phyloP scores from a whole-genome alignment of 2,329 filamentous ascomycete genomes.

The Paraphoma sp. region DNA sequence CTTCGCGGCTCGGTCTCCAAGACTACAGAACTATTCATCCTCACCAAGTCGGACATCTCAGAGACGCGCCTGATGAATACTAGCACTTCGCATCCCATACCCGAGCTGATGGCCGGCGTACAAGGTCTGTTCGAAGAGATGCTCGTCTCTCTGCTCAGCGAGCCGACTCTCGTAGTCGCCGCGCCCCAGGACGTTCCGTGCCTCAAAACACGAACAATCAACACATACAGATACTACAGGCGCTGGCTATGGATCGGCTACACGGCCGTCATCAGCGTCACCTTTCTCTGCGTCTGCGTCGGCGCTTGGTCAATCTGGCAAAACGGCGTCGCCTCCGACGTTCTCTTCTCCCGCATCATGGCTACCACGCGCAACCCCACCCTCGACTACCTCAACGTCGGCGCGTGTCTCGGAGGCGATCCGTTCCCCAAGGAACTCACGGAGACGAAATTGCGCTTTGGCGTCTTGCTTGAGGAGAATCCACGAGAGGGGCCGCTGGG shows the following conservation, averaged over 20 bases:
- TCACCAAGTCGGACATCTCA: slow-evolving; percentile 44
- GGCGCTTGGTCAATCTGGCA: slow-evolving; percentile 42
- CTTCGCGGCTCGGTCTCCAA: slow-evolving; percentile 41
- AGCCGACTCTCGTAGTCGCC: slow-evolving; percentile 39
- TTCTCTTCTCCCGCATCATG: slow-evolving; percentile 46
- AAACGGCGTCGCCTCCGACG: slow-evolving; percentile 47
- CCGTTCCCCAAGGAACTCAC: slow-evolving; percentile 49
- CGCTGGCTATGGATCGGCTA: slow-evolving; percentile 46
- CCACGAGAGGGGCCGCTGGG: slow-evolving; percentile 39
- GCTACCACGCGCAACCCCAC: slow-evolving; percentile 48
- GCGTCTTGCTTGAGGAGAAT: slow-evolving; percentile 47
- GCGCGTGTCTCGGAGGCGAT: slow-evolving; percentile 49
- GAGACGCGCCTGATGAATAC: slow-evolving; percentile 42
- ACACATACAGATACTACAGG: slow-evolving; percentile 41
- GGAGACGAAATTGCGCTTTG: slow-evolving; percentile 48
- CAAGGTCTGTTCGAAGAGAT: slow-evolving; percentile 47
- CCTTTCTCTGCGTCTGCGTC: slow-evolving; percentile 37
- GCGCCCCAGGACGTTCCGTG: slow-evolving; percentile 31
- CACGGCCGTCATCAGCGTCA: slow-evolving; percentile 37
- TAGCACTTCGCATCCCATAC: slow-evolving; percentile 34
- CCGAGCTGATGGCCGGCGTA: slow-evolving; percentile 34
- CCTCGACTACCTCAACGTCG: slow-evolving; percentile 47
- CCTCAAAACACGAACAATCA: slow-evolving; percentile 30
- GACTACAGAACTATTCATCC: slow-evolving; percentile 23
- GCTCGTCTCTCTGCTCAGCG: slow-evolving; percentile 43